phyloP scores from a whole-genome alignment of 371 early-diverging fungal species.

The Capillidium heterosporum region DNA sequence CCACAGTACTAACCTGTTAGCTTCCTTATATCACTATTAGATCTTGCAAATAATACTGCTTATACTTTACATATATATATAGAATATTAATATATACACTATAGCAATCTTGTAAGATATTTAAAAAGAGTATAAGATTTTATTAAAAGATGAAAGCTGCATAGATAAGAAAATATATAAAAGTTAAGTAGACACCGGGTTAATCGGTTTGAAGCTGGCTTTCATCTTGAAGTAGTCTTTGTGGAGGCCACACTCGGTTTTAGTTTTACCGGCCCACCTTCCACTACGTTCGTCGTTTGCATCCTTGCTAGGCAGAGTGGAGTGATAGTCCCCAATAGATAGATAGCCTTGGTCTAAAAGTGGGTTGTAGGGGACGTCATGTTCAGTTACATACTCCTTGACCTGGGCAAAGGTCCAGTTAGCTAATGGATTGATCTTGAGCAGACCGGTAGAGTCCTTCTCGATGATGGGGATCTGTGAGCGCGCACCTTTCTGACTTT shows the following conservation, averaged over 20 bases:
- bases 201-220: conserved; percentile 5
- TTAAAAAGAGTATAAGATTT: no score
- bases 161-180: no score
- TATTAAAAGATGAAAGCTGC: no score
- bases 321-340: conserved; percentile 86
- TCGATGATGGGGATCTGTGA: conserved; percentile 58
- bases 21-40: no score
- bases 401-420: conserved; percentile 77
- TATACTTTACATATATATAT: no score
- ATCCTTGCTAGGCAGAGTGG: conserved; percentile 47
- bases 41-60: no score
- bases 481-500: conserved; percentile 76
- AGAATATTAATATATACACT: no score
- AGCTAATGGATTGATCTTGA: conserved; percentile 80
- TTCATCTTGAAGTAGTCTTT: conserved; percentile 88
- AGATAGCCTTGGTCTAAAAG: conserved; percentile 79
- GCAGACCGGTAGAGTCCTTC: conserved; percentile 53
- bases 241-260: conserved; percentile 87
- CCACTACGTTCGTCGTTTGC: conserved; percentile 73
- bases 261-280: conserved; percentile 72
- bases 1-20: no score
- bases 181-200: no score
- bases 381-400: conserved; percentile 61
- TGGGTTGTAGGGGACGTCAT: conserved; percentile 78
- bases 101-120: no score